phyloP scores from a whole-genome alignment of 2,329 filamentous ascomycete species.

The Cytospora piceae region DNA sequence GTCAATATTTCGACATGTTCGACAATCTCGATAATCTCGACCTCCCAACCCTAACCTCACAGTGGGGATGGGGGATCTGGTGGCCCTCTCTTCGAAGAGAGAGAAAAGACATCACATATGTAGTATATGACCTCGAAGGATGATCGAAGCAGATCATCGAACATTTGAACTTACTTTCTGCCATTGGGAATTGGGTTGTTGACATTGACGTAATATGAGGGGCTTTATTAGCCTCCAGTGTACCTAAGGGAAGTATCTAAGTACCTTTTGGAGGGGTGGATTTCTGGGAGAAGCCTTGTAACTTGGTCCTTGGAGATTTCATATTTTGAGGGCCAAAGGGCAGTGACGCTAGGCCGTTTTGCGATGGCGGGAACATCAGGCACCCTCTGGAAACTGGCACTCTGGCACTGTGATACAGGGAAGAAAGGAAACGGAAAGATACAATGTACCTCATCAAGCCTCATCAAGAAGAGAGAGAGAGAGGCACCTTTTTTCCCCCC shows the following conservation, averaged over 20 bases:
- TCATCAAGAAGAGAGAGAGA: background rate
- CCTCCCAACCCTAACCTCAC: background rate
- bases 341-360: background rate
- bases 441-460: slow-evolving; percentile 1
- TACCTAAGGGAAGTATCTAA: background rate
- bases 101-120: background rate
- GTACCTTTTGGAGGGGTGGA: background rate
- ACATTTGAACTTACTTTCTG: background rate
- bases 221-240: background rate
- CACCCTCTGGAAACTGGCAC: too few relatives aligned
- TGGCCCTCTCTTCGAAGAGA: slow-evolving; percentile 1
- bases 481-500: background rate
- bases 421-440: background rate
- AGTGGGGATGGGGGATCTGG: background rate
- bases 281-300: background rate
- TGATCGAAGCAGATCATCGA: background rate
- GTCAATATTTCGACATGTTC: slow-evolving; percentile 6
- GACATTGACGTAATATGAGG: slow-evolving; percentile 6
- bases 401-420: too few relatives aligned
- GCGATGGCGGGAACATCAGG: background rate
- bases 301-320: background rate
- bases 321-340: background rate
- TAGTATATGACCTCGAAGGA: background rate
- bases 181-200: background rate
- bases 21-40: background rate